These are phyloP conservation scores for Sphaerostilbella broomeana DNA, from an alignment of 2,329 filamentous ascomycete genomes.

Conservation along the genomic window DNA sequence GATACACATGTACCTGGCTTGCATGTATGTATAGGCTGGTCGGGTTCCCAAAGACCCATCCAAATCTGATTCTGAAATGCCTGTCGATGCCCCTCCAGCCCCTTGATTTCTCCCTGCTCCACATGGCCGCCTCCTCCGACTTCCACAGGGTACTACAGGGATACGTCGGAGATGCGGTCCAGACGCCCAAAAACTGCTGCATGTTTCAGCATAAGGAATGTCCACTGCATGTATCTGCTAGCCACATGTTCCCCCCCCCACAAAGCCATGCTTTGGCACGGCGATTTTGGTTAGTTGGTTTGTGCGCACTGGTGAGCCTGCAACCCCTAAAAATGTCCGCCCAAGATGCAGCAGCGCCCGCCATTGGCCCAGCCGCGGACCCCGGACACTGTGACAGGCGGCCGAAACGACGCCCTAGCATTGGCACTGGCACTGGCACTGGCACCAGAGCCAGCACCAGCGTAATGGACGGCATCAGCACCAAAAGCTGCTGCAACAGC, in stretches of 20 bases:
- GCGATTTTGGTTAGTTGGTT: conserved; percentile 6
- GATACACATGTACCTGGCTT: not conserved
- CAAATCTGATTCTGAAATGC: conserved; percentile 9
- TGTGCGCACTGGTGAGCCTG: conserved; percentile 12
- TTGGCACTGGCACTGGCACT: no score
- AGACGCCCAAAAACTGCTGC: no score
- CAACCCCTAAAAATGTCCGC: conserved; percentile 14
- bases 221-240: not conserved
- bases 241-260: conserved; percentile 9
- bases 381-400: conserved; percentile 13
- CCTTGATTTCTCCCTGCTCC: conserved; percentile 15
- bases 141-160: conserved; percentile 3
- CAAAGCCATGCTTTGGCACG: conserved; percentile 11
- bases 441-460: no score
- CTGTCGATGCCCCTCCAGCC: conserved; percentile 15
- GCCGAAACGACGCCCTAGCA: conserved; percentile 12
- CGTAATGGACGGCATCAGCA: no score
- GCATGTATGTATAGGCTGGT: no score
- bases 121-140: conserved; percentile 12
- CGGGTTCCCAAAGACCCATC: no score
- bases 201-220: not conserved
- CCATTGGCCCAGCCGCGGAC: conserved; percentile 11
- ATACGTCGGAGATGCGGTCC: no score
- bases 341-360: conserved; percentile 8
- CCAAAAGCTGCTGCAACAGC: conserved; percentile 3